Base-by-base conservation (phyloP, 495 filamentous ascomycete genomes). In the Aspergillus egyptiacus region DNA sequence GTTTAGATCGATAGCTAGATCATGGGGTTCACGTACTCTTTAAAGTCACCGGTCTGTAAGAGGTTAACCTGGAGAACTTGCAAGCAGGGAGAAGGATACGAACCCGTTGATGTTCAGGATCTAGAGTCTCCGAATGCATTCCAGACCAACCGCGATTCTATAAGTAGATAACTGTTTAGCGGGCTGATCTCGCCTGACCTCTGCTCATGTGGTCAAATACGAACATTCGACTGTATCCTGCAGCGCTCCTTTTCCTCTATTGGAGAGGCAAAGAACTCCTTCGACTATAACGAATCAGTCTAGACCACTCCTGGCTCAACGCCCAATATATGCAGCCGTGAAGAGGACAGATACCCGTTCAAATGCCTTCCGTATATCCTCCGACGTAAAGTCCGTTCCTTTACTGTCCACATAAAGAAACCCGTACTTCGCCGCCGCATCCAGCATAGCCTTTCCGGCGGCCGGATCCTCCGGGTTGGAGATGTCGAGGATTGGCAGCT, bases 41-140 rank as follows among this genome's bases (percentile, higher is more conserved):
- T 96, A 60, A 90, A 89, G 57, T 97, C 91, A 13, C 90, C 91
- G 15, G 81, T 79, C 87, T 91, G 57, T 33, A 34, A 14, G 32
- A 63, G 56, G 37, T 34, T 4, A 35, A 34, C n/a, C n/a, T 6
- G n/a, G n/a, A n/a, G 24, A 24, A 15, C 18, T 32, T 18, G 2
- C 13, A 11, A 24, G 18, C 23, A 31, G 1, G 15, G 36, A 46
- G 30, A 18, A 30, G 14, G 11, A 33, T 38, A 61, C 65, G 52
- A 74, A 89, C 88, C 61, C 84, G 80, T 62, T 96, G 90, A 46
- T 81, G 82, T 50, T 83, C 80, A 3, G 89, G 87, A 65, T 96
- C 91, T 19, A 96, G 72, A 0, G 82, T 91, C 63, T 98, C 91
- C 7, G 80, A 77, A 58, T 93, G 86, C 86, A 95, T 91, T 4